Evolutionary conservation across 352 stramenopile species (phyloP).

Genomic region (Phytopythium cucurbitacearum): DNA sequence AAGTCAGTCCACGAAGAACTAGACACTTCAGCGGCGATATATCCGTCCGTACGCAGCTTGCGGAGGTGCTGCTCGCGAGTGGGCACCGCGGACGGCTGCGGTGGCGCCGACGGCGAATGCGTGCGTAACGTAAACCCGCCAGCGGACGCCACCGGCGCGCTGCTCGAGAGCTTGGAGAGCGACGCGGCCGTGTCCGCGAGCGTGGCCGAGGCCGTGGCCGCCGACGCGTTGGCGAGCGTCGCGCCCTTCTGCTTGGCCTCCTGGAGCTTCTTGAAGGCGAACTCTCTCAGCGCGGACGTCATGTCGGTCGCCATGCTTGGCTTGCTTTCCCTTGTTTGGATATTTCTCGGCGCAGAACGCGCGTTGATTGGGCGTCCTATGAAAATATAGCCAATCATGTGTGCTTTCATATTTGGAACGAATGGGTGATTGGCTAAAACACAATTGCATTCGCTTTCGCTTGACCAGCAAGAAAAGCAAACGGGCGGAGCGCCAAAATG

Average conservation of each 20-base stretch:
- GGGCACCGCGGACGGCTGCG: conserved; percentile 3
- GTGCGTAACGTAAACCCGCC: conserved; percentile 18
- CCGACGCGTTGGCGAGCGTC: conserved; percentile 46
- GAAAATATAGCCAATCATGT: conserved; percentile 1
- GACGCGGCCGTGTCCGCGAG: conserved; percentile 30
- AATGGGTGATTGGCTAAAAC: conserved; percentile 2
- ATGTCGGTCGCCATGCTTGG: conserved; percentile 51
- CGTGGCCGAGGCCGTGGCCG: conserved; percentile 32
- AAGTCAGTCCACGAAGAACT: not conserved
- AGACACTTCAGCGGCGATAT: no score
- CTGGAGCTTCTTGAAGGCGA: conserved; percentile 73
- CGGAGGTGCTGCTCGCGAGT: no score
- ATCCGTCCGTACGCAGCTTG: no score
- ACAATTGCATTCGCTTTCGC: not conserved
- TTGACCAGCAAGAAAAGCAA: conserved; percentile 4
- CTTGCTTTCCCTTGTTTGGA: conserved; percentile 1
- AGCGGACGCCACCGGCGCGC: conserved; percentile 33
- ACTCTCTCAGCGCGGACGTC: conserved; percentile 62
- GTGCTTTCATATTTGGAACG: not conserved
- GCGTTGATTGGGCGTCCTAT: not conserved
- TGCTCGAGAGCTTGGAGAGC: conserved; percentile 49
- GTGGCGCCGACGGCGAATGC: conserved; percentile 17
- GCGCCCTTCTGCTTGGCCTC: conserved; percentile 61
- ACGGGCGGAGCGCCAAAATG: conserved; percentile 21
- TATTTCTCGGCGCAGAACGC: not conserved